A percentile compares a stretch with the other conserved stretches of the same genome.
These are phyloP conservation scores for Panaeolus papilionaceus DNA, from an alignment of 768 basidiomycete species.

Conservation along the genomic window DNA sequence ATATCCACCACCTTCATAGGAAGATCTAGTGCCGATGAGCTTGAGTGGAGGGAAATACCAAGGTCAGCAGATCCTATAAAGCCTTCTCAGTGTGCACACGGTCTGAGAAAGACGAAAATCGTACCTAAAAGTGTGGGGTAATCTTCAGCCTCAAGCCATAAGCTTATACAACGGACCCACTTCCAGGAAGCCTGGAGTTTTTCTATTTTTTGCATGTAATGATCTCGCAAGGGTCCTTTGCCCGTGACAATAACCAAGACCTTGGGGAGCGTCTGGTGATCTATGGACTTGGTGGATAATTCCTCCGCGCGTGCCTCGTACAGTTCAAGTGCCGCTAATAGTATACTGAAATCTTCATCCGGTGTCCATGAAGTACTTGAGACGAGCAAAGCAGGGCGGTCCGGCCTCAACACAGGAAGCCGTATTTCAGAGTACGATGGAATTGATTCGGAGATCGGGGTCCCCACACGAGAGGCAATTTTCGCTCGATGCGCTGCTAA, in stretches of 20 bases:
- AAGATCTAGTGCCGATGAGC: conserved; percentile 88
- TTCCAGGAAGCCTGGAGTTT: conserved; percentile 71
- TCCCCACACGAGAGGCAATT: conserved; percentile 18
- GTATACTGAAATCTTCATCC: conserved; percentile 92
- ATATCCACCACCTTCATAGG: conserved; percentile 99
- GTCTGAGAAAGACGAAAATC: conserved; percentile 18
- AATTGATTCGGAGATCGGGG: conserved; percentile 31
- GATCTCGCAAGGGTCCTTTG: conserved; percentile 77
- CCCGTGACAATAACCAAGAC: conserved; percentile 89
- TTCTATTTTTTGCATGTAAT: conserved; percentile 77
- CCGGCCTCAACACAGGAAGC: conserved; percentile 59
- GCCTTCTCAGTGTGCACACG: not conserved
- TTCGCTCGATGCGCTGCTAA: conserved; percentile 18
- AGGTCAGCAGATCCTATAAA: conserved; percentile 84
- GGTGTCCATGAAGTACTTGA: conserved; percentile 97
- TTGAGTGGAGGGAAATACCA: conserved; percentile 90
- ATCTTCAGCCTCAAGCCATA: conserved; percentile 91
- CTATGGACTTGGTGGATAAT: conserved; percentile 21
- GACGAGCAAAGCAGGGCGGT: conserved; percentile 86
- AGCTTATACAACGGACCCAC: conserved; percentile 77
- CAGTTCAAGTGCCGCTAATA: conserved; percentile 71
- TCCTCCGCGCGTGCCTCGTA: conserved; percentile 70
- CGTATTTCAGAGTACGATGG: conserved; percentile 41
- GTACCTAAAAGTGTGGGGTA: conserved; percentile 88
- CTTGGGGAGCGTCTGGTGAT: conserved; percentile 60